Evolutionary conservation across 192 early-diverging fungal genomes (phyloP), one percentile per base, ranked within the genome.

Genomic region (Podila minutissima): DNA sequence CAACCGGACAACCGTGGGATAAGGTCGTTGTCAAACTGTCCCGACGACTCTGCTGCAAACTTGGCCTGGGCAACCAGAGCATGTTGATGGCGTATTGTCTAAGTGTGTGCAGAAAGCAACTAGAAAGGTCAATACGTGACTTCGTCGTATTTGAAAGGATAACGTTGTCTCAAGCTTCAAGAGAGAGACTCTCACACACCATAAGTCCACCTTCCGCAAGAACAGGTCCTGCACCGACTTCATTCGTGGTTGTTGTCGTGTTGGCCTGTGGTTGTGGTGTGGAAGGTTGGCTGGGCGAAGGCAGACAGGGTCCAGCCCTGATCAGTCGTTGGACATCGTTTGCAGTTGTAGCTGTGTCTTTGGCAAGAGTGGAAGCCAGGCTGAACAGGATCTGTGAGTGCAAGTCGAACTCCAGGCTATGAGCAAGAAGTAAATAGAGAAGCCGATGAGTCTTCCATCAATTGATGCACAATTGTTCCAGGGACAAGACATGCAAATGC

Each of bases 371-470:
- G 60, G 85, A 83, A 53, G 87, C 84, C 29, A 90, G 74, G 17
- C 79, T 83, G 61, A 83, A 75, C 13, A 90, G 65, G 33, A 90
- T 87, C 50, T 83, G 85, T 31, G 82, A 73, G 66, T 88, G 89
- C 64, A 90, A 74, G 65, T 90, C 87, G 66, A 84, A 72, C 37
- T 88, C 85, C 32, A 89, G 64, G 13, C 88, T 89, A 63, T 37
- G 22, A 46, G 48, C 26, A 13, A 19, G 6, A 53, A 17, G 17
- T 10, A 11, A 20, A 26, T 29, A 37, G 26, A 37, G 37, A 12
- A 22, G 24, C 2, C 0, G 17, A 55, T 55, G 53, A 55, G 20
- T 5, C 53, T 12, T 24, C 22, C 53, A 55, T 12, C 8, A 8
- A n/a, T 26, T 10, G 17, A n/a, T 55, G 9, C 53, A 26, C 53